These are phyloP conservation scores for Strobilomyces dryophilus DNA, from an alignment of 768 basidiomycete genomes.

Conservation along the genomic window DNA sequence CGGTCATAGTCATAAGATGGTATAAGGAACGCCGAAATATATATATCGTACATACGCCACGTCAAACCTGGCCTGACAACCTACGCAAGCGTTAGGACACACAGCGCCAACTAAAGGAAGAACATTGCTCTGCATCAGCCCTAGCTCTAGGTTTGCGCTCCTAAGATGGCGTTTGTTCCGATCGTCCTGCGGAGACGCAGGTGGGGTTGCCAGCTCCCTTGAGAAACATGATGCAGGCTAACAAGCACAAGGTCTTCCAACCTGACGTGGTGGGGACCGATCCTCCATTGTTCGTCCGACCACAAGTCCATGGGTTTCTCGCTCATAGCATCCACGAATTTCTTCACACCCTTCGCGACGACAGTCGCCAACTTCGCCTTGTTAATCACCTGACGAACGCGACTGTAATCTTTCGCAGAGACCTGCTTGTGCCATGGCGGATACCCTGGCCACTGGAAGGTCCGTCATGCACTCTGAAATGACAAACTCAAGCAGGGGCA, in stretches of 20 bases:
- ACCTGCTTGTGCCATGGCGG: conserved; percentile 66
- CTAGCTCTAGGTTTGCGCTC: background rate
- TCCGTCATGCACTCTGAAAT: too few species aligned
- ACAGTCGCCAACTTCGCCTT: conserved; percentile 66
- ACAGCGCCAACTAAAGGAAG: too few species aligned
- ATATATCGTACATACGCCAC: too few species aligned
- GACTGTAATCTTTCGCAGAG: conserved; percentile 65
- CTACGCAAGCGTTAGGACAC: too few species aligned
- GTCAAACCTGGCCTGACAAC: too few species aligned
- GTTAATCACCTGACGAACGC: conserved; percentile 64
- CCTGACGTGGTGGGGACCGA: conserved; percentile 7
- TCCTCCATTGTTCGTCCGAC: conserved; percentile 11
- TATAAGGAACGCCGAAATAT: too few species aligned
- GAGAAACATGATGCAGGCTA: conserved; percentile 73
- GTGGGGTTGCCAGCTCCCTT: conserved; percentile 77
- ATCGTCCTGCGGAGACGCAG: conserved; percentile 39
- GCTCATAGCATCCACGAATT: conserved; percentile 7
- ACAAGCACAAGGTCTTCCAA: conserved; percentile 44
- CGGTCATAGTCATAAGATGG: too few species aligned
- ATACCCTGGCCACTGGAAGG: conserved; percentile 71
- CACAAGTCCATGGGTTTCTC: conserved; percentile 1
- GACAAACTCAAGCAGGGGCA: background rate
- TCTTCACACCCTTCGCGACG: conserved; percentile 57
- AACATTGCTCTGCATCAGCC: background rate
- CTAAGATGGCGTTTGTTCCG: too few species aligned